Evolutionary conservation across 2,329 filamentous ascomycete genomes (phyloP).

Genomic region (Xylariomycetidae sp.): DNA sequence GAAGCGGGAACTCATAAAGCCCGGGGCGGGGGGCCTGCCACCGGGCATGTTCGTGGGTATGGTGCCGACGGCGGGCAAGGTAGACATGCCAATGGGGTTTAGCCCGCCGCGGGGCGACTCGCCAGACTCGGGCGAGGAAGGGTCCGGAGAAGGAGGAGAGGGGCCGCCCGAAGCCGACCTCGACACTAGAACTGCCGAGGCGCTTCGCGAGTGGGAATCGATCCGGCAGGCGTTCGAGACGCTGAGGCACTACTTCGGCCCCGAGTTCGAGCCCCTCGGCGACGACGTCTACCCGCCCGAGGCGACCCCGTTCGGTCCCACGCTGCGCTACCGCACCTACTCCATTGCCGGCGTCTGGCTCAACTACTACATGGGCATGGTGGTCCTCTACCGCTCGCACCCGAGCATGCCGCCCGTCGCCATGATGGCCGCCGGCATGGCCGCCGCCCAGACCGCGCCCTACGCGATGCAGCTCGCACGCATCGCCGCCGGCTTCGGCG

Average conservation of each 20-base stretch:
- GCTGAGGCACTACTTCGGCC: constrained; percentile 62
- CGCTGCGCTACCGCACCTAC: constrained; percentile 77
- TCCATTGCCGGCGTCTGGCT: constrained; percentile 86
- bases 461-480: constrained; percentile 74
- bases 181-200: constrained; percentile 61
- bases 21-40: constrained; percentile 21
- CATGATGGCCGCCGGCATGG: constrained; percentile 78
- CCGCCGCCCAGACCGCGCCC: constrained; percentile 64
- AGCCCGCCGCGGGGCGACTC: constrained; percentile 42
- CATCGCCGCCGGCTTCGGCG: constrained; percentile 69
- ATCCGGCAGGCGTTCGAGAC: constrained; percentile 68
- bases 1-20: constrained; percentile 58
- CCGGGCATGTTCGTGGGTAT: constrained; percentile 51
- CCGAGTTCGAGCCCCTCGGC: constrained; percentile 71
- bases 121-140: constrained; percentile 34
- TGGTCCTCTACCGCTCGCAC: constrained; percentile 76
- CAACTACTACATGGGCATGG: constrained; percentile 79
- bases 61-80: constrained; percentile 46
- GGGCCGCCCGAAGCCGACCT: constrained; percentile 53
- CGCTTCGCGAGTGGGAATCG: constrained; percentile 71
- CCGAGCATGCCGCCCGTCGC: constrained; percentile 88
- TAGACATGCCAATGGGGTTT: constrained; percentile 51
- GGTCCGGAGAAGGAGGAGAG: constrained; percentile 41
- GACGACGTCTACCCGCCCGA: constrained; percentile 59
- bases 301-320: constrained; percentile 75